Base-by-base conservation (phyloP, 2,329 filamentous ascomycete species). In the Calonectria honghensis region DNA sequence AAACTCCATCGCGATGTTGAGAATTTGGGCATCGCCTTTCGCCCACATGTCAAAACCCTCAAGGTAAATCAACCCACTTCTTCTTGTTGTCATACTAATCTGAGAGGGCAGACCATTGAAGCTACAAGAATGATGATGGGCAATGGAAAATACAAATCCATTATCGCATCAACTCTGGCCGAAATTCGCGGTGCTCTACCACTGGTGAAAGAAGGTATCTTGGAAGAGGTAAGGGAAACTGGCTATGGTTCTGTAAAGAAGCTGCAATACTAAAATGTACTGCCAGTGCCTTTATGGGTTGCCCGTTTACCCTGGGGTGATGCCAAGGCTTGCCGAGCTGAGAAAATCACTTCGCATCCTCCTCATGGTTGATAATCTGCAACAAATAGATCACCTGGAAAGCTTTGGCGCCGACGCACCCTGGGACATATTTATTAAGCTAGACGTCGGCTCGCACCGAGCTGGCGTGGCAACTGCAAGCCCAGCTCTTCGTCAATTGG, bases 31-130 rank as follows among this genome's bases (percentile, higher is more conserved):
- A 83, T 88, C 35, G 73, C 77, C 4, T 87, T 88, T 32, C 78
- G 86, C 27, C 85, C 86, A 24, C 86, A 88, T 75, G 83, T 88
- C n/a, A 88, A 88, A 76, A 88, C 86, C 0, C 81, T 87, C 31
- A 88, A 88, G 82, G 86, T 85, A 50, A 3, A 41, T 3, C 2
- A 4, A 20, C 11, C 3, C 1, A 29, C 6, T 4, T 5, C 20
- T 14, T 14, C 2, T 11, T 48, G 6, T 2, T 14, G 0, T 24
- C 24, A 20, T 10, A 16, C 10, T 48, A 45, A 14, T 37, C 61
- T 13, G 31, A n/a, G 6, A 14, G 0, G 32, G 4, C 10, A 88
- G 83, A 85, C 82, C 1, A 75, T 82, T 3, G 83, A 85, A 61
- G 79, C 81, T 0, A 87, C 86, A 0, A 79, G 85, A 7, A 78